Percentiles rank a stretch among this genome's conserved stretches.
These are phyloP conservation scores for Selaginella moellendorffii DNA, from an alignment of 75 land plant species.

Conservation along the genomic window DNA sequence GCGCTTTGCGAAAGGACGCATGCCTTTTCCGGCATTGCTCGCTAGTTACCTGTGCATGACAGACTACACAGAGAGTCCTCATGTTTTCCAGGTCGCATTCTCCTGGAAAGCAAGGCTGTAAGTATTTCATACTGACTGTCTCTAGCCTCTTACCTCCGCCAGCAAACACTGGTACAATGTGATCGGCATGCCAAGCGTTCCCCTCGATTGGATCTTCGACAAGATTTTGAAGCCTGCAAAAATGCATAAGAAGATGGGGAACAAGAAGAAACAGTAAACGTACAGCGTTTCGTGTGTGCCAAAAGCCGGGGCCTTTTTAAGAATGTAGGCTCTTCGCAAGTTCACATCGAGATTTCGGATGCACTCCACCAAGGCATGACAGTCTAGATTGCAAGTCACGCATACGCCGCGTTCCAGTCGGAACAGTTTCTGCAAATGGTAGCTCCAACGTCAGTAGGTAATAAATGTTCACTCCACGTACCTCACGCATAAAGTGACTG, in stretches of 20 bases:
- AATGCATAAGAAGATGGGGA: background rate
- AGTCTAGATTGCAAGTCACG: conserved; percentile 63
- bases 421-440: conserved; percentile 58
- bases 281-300: conserved; percentile 39
- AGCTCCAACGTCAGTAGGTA: background rate
- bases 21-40: conserved; percentile 50
- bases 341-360: conserved; percentile 40
- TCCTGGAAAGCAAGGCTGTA: conserved; percentile 30
- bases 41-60: conserved; percentile 77
- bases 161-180: conserved; percentile 68
- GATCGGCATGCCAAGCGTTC: conserved; percentile 99
- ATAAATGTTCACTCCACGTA: conserved; percentile 10
- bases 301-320: conserved; percentile 55
- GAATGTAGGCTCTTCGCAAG: conserved; percentile 33
- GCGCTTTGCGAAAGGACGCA: conserved; percentile 23
- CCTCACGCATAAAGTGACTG: conserved; percentile 48
- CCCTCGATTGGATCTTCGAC: conserved; percentile 65
- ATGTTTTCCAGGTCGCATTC: conserved; percentile 87
- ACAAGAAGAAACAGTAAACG: conserved; percentile 8
- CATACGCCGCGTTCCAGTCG: conserved; percentile 77
- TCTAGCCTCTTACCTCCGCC: conserved; percentile 63
- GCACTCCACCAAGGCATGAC: conserved; percentile 59
- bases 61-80: conserved; percentile 88
- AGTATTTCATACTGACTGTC: conserved; percentile 2
- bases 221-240: conserved; percentile 56